A percentile compares a stretch with the other conserved stretches of the same genome.
phyloP scores from a whole-genome alignment of 2,329 filamentous ascomycete genomes.

The Beauveria rudraprayagi region DNA sequence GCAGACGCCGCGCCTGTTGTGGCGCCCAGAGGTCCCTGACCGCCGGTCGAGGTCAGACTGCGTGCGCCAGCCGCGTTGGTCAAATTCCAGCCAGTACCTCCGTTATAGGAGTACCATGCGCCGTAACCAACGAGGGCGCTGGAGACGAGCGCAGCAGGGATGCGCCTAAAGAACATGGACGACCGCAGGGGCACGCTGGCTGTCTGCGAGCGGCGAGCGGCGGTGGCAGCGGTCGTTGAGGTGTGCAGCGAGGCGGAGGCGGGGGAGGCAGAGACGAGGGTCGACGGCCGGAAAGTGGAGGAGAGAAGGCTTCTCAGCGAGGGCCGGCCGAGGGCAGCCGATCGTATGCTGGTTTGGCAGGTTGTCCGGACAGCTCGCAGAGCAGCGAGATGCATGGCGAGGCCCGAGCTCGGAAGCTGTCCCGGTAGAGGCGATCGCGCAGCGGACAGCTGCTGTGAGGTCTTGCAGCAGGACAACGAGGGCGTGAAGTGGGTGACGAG shows the following conservation, averaged over 20 bases:
- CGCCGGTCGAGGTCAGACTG: constrained; percentile 33
- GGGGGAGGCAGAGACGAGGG: constrained; percentile 19
- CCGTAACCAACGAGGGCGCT: constrained; percentile 63
- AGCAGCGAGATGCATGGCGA: constrained; percentile 64
- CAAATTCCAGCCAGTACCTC: constrained; percentile 24
- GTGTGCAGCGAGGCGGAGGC: constrained; percentile 13
- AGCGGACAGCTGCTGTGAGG: neutral
- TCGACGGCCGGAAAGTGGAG: constrained; percentile 11
- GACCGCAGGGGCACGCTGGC: constrained; percentile 48
- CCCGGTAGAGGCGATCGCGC: neutral
- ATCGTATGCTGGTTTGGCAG: constrained; percentile 53
- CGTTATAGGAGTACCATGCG: constrained; percentile 64
- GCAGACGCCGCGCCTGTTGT: constrained; percentile 22
- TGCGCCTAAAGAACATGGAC: constrained; percentile 68
- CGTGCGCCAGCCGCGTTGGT: constrained; percentile 27
- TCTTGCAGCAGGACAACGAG: neutral
- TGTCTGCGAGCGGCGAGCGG: constrained; percentile 19
- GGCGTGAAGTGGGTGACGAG: neutral
- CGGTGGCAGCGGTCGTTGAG: constrained; percentile 14
- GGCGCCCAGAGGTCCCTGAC: constrained; percentile 16
- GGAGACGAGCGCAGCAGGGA: constrained; percentile 59
- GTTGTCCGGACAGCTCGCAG: constrained; percentile 61
- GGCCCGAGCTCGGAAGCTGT: constrained; percentile 16
- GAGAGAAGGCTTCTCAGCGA: constrained; percentile 5
- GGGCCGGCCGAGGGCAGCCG: constrained; percentile 41